phyloP scores from a whole-genome alignment of 108 stramenopile species.

The Stephanodiscus triporus region DNA sequence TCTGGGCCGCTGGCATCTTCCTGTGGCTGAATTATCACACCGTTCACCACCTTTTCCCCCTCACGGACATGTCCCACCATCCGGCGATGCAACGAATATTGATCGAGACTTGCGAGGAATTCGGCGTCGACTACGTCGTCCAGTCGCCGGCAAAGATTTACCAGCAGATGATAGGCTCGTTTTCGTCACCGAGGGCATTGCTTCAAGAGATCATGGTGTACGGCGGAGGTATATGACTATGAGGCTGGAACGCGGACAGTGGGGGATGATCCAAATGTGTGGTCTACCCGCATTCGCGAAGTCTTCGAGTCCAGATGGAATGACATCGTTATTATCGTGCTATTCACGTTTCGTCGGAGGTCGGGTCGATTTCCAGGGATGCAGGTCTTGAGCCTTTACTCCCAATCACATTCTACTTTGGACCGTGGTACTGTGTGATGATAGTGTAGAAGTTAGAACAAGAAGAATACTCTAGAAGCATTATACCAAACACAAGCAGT shows the following conservation, averaged over 20 bases:
- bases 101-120: conserved; percentile 26
- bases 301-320: too few species aligned
- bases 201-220: conserved; percentile 10
- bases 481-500: too few species aligned
- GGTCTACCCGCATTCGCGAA: background rate
- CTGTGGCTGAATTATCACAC: conserved; percentile 31
- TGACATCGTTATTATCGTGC: too few species aligned
- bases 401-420: too few species aligned
- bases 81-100: conserved; percentile 20
- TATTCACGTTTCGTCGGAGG: too few species aligned
- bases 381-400: too few species aligned
- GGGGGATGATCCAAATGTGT: too few species aligned
- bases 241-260: background rate
- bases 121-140: conserved; percentile 17
- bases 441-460: too few species aligned
- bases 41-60: conserved; percentile 29
- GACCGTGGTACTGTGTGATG: too few species aligned
- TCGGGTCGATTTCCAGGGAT: too few species aligned
- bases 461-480: too few species aligned
- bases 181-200: conserved; percentile 7
- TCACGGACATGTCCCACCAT: conserved; percentile 25
- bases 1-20: conserved; percentile 2
- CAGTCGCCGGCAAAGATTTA: conserved; percentile 12
- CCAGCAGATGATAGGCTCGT: conserved; percentile 17
- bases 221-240: conserved; percentile 5